phyloP scores from a whole-genome alignment of 768 basidiomycete genomes.

The Rhizopogon rudus region DNA sequence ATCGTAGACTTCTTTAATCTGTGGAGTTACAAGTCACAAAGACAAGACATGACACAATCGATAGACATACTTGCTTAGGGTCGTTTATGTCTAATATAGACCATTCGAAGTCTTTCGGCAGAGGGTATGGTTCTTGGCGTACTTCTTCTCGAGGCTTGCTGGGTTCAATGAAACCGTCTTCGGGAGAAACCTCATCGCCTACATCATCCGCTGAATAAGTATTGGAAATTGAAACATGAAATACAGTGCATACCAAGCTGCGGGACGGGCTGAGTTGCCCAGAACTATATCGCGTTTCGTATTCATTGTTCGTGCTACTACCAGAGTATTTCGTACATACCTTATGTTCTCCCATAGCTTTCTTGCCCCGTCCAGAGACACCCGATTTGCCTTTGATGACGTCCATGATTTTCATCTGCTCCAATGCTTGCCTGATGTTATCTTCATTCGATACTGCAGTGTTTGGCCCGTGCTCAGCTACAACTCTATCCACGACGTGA shows the following conservation, averaged over 20 bases:
- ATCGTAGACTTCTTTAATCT: slow-evolving; percentile 91
- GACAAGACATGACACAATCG: background rate
- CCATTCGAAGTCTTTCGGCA: slow-evolving; percentile 96
- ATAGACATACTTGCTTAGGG: slow-evolving; percentile 54
- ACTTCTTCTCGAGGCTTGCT: slow-evolving; percentile 73
- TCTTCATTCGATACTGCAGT: slow-evolving; percentile 51
- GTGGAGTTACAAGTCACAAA: slow-evolving; percentile 1
- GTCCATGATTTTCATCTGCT: slow-evolving; percentile 82
- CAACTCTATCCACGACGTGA: slow-evolving; percentile 61
- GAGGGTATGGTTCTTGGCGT: slow-evolving; percentile 79
- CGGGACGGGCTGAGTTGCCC: slow-evolving; percentile 97
- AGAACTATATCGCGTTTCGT: slow-evolving; percentile 56
- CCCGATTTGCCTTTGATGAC: slow-evolving; percentile 79
- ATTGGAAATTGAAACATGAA: background rate
- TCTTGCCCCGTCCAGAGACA: slow-evolving; percentile 67
- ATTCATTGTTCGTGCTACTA: background rate
- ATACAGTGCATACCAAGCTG: slow-evolving; percentile 52
- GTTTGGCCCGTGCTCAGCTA: slow-evolving; percentile 45
- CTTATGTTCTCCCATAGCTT: slow-evolving; percentile 86
- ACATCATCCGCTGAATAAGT: background rate
- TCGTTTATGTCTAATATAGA: slow-evolving; percentile 74
- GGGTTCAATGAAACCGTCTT: slow-evolving; percentile 89
- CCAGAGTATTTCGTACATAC: slow-evolving; percentile 35
- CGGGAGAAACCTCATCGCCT: slow-evolving; percentile 61
- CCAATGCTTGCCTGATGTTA: slow-evolving; percentile 61